Percentiles rank a stretch among this genome's conserved stretches.
Conservation (phyloP, 208 protist genomes). For the Novymonas esmeraldas region DNA sequence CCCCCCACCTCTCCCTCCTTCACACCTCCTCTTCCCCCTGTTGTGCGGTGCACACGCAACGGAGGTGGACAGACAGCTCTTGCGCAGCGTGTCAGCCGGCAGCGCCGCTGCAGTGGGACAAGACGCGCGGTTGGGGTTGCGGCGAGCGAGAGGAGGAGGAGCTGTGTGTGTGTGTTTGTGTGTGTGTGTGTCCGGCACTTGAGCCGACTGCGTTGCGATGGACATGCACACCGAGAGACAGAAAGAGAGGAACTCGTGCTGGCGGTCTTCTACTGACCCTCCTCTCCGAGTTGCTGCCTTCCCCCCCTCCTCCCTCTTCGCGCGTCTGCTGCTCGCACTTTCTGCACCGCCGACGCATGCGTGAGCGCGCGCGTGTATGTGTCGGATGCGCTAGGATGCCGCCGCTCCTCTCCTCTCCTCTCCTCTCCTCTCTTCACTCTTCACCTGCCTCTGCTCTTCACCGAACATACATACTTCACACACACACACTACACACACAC, state of each 20-base stretch:
- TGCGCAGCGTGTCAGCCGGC: too few relatives aligned
- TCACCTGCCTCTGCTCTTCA: not conserved
- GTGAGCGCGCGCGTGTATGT: not conserved
- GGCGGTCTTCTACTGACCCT: too few relatives aligned
- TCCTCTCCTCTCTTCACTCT: not conserved
- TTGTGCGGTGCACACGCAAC: too few relatives aligned
- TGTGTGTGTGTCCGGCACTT: not conserved
- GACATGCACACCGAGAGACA: too few relatives aligned
- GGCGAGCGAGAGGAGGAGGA: too few relatives aligned
- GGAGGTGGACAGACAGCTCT: too few relatives aligned
- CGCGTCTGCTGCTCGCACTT: not conserved
- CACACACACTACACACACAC: too few relatives aligned
- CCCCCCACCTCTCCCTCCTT: too few relatives aligned
- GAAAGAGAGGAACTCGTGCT: too few relatives aligned
- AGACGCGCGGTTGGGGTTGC: too few relatives aligned
- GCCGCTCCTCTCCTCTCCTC: not conserved
- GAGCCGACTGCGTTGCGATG: not conserved
- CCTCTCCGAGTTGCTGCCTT: not conserved
- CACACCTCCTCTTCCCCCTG: too few relatives aligned
- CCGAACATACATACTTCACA: not conserved
- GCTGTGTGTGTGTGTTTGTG: not conserved
- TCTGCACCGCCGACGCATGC: conserved; percentile 1
- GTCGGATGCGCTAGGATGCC: not conserved
- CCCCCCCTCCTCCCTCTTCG: not conserved
- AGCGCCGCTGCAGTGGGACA: too few relatives aligned